Evolutionary conservation across 768 basidiomycete species (phyloP).

Genomic region (Panus rudis): DNA sequence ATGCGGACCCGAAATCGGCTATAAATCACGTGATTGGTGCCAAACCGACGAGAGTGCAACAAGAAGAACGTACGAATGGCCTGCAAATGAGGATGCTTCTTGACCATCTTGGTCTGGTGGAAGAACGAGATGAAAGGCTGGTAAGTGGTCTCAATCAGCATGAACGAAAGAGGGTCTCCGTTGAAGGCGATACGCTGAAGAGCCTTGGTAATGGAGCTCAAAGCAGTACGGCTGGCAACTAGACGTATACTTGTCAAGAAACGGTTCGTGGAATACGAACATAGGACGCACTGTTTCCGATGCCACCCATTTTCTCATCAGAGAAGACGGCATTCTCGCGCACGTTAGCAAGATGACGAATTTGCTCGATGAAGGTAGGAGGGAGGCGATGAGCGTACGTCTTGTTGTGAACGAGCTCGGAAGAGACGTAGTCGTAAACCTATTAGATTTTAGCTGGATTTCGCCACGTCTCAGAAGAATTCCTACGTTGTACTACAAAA

Average conservation of each 20-base stretch:
- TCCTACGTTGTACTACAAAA: constrained; percentile 66
- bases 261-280: constrained; percentile 1
- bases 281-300: constrained; percentile 67
- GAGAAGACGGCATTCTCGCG: constrained; percentile 77
- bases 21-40: not conserved
- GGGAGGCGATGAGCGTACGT: constrained; percentile 74
- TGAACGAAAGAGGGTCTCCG: constrained; percentile 72
- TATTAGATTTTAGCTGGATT: constrained; percentile 19
- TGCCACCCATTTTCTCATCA: constrained; percentile 47
- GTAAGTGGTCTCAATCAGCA: constrained; percentile 76
- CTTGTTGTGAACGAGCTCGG: constrained; percentile 74
- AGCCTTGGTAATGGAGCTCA: constrained; percentile 63
- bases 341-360: constrained; percentile 68
- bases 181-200: constrained; percentile 76
- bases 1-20: constrained; percentile 71
- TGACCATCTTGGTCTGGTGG: constrained; percentile 60
- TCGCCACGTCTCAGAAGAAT: not conserved
- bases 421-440: constrained; percentile 75
- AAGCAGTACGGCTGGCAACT: constrained; percentile 80
- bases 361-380: constrained; percentile 71
- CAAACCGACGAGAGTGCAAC: not conserved
- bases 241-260: constrained; percentile 2
- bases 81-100: constrained; percentile 49
- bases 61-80: constrained; percentile 53
- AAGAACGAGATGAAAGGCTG: constrained; percentile 89